Evolutionary conservation across 805 yeast genomes (phyloP), one percentile per base, ranked within the genome.

Genomic region (Wickerhamiella dianesei): DNA sequence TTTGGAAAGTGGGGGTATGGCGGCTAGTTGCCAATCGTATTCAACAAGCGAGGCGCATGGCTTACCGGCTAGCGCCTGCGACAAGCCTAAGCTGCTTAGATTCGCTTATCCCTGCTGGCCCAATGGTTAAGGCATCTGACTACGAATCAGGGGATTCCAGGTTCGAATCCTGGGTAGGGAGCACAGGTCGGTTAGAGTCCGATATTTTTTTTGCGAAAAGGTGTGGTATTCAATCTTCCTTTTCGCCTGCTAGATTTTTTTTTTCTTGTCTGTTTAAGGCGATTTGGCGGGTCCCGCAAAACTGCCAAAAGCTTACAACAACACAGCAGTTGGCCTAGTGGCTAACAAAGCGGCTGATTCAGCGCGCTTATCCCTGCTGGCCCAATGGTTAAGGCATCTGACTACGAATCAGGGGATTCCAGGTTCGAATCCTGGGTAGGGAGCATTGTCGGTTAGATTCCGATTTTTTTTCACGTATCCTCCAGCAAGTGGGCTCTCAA

Each of bases 391-490:
- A 36, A 36, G 39, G 39, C 39, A 36, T 36, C 39, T 39, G 46
- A 39, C 46, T 44, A 44, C 46, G 46, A 44, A 44, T 39, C 45
- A 43, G 45, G 36, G 41, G 47, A 44, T 44, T 35, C 47, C 44
- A 44, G 47, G 47, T 44, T 44, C 47, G 47, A 44, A 41, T 42
- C 47, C 47, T 44, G 44, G 47, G 35, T 40, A 16, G 47, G 47
- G 37, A 44, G 47, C 3, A 19, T 8, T 6, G 40, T 20, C 16
- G 47, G 35, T 44, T 13, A 32, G 6, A 32, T 13, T 41, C 39
- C n/a, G 22, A 19, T 16, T 9, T 22, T 14, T 4, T 44, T 44
- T 44, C n/a, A n/a, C n/a, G n/a, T n/a, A n/a, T n/a, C n/a, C n/a
- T n/a, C n/a, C n/a, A n/a, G n/a, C n/a, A n/a, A n/a, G n/a, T n/a